Base-by-base conservation (phyloP, 371 early-diverging fungal genomes). In the Rhizopus stolonifer region DNA sequence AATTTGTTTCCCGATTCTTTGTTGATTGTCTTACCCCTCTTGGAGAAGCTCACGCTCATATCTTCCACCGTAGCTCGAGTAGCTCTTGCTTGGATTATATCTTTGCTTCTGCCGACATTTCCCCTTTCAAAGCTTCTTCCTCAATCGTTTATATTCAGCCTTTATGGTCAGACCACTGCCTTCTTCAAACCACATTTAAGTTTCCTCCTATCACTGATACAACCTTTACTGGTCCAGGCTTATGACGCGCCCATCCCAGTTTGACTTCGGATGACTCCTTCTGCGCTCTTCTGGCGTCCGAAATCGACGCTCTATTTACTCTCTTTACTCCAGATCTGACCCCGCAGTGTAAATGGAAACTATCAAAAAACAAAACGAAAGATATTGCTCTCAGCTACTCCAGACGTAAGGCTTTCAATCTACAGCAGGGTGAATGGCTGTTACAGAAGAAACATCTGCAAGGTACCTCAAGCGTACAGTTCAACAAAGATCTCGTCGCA, bases 381-480 rank as follows among this genome's bases (percentile, higher is more conserved):
- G n/a, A n/a, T n/a, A n/a, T n/a, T n/a, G n/a, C n/a, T n/a, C n/a
- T n/a, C n/a, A n/a, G n/a, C n/a, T n/a, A n/a, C n/a, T n/a, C n/a
- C n/a, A n/a, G n/a, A n/a, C n/a, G n/a, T n/a, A n/a, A n/a, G n/a
- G n/a, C n/a, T n/a, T n/a, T 43, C 3, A 10, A 32, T 24, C 14
- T 17, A 15, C n/a, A 38, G 10, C 15, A 26, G 19, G 23, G 26
- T 3, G 25, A 48, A 22, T 17, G 14, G 1, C 29, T 43, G 11
- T 18, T 52, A 5, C 53, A 52, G 11, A 23, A 40, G 1, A 44
- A 52, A 49, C 23, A 13, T 25, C 10, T 38, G 50, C 43, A 4
- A 36, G 45, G 14, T 59, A 49, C 15, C 45, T 59, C 0, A 52
- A 52, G 34, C 13, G 22, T 1, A 53, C 54, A 0, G 21, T 49